Conservation (phyloP, 2,329 filamentous ascomycete species). For the Pseudogymnoascus destructans region DNA sequence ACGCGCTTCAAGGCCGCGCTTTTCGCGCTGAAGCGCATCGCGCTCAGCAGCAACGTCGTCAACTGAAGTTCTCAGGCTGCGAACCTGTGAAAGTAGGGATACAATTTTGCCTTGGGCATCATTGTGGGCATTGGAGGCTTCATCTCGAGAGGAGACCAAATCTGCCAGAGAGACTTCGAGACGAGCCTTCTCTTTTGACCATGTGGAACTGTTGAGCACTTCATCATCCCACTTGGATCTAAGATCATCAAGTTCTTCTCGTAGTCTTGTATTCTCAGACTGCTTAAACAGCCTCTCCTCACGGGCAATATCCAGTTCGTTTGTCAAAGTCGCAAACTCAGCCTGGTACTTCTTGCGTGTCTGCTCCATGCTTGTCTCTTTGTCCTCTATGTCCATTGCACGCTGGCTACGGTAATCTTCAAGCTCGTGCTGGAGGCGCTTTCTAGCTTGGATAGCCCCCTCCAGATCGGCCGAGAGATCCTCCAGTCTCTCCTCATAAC, state of each 20-base stretch:
- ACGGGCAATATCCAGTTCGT: constrained; percentile 84
- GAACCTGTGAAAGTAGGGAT: constrained; percentile 76
- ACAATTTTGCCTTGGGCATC: constrained; percentile 92
- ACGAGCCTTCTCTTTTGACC: constrained; percentile 94
- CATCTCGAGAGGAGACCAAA: constrained; percentile 80
- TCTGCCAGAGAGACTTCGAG: constrained; percentile 83
- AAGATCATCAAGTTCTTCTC: constrained; percentile 92
- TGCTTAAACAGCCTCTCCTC: constrained; percentile 80
- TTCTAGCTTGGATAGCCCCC: constrained; percentile 75
- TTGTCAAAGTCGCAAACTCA: constrained; percentile 77
- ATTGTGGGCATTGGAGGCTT: constrained; percentile 84
- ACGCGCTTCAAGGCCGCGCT: constrained; percentile 74
- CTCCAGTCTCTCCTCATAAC: constrained; percentile 80
- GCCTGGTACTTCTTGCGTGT: constrained; percentile 94
- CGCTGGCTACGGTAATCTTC: constrained; percentile 94
- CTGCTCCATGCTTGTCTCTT: constrained; percentile 90
- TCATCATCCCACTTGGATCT: constrained; percentile 97
- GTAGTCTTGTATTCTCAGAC: constrained; percentile 71
- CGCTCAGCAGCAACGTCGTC: constrained; percentile 80
- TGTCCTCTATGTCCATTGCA: constrained; percentile 93
- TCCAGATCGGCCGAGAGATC: constrained; percentile 85
- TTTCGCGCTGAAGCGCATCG: constrained; percentile 74
- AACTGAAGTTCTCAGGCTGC: constrained; percentile 66
- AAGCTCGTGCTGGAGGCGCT: constrained; percentile 87
- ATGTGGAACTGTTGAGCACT: constrained; percentile 91